A percentile compares a stretch with the other conserved stretches of the same genome.
phyloP scores from a whole-genome alignment of 2,329 filamentous ascomycete species.

The Verticillium dahliae region DNA sequence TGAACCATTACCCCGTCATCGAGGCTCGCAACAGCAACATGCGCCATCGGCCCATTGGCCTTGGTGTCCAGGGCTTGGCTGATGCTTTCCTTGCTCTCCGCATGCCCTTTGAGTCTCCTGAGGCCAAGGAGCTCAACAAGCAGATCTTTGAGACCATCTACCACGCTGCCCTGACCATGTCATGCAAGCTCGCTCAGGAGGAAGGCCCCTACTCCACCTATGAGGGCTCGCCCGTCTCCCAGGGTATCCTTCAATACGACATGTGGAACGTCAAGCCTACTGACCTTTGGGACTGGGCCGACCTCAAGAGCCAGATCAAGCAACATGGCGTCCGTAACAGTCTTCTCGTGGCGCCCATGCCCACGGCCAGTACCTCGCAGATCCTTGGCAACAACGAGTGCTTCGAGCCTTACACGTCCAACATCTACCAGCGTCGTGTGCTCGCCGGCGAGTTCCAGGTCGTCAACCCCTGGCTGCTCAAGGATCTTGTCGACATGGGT shows the following conservation, averaged over 20 bases:
- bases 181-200: constrained; percentile 76
- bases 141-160: constrained; percentile 99
- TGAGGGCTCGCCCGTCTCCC: constrained; percentile 85
- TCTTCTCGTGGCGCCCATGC: constrained; percentile 92
- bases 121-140: constrained; percentile 89
- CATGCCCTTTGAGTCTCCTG: constrained; percentile 92
- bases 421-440: constrained; percentile 98
- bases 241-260: constrained; percentile 95
- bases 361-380: constrained; percentile 93
- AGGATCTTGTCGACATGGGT: constrained; percentile 95
- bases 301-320: constrained; percentile 84
- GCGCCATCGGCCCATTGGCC: constrained; percentile 89
- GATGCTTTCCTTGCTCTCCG: constrained; percentile 97
- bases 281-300: constrained; percentile 93
- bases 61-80: constrained; percentile 95
- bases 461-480: constrained; percentile 97
- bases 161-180: constrained; percentile 87
- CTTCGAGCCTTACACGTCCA: constrained; percentile 99
- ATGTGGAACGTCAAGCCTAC: constrained; percentile 96
- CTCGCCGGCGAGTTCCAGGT: constrained; percentile 98
- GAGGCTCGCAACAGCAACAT: constrained; percentile 96
- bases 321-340: constrained; percentile 94
- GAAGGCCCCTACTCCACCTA: constrained; percentile 85
- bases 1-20: constrained; percentile 96
- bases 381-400: constrained; percentile 99